phyloP scores from a whole-genome alignment of 2,329 filamentous ascomycete species.

The Trichoderma guizhouense region DNA sequence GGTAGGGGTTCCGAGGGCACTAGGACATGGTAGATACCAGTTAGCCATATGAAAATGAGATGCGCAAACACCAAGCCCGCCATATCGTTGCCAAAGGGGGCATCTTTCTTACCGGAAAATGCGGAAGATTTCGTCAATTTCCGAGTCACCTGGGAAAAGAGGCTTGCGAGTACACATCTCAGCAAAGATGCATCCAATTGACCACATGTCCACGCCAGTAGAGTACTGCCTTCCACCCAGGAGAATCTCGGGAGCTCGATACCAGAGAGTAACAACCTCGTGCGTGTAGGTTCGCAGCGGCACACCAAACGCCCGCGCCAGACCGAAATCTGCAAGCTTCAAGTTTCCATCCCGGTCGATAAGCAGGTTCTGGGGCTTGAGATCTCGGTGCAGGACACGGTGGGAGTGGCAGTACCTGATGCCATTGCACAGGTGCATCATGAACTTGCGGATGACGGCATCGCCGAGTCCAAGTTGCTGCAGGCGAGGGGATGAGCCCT shows the following conservation, averaged over 20 bases:
- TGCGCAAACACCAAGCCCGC: not conserved
- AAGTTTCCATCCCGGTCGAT: conserved; percentile 85
- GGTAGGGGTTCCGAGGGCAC: conserved; percentile 76
- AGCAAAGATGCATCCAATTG: conserved; percentile 88
- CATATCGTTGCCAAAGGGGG: not conserved
- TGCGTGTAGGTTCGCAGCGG: conserved; percentile 89
- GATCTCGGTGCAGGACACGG: conserved; percentile 79
- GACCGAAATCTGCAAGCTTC: conserved; percentile 86
- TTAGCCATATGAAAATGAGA: not conserved
- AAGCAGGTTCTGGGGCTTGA: conserved; percentile 88
- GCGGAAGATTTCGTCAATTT: conserved; percentile 45
- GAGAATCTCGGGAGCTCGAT: conserved; percentile 84
- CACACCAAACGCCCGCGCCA: conserved; percentile 86
- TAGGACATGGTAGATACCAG: conserved; percentile 29
- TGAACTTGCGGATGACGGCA: conserved; percentile 87
- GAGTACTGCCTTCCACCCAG: conserved; percentile 89
- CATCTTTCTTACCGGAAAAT: conserved; percentile 63
- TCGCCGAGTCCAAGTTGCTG: conserved; percentile 70
- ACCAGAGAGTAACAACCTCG: conserved; percentile 94
- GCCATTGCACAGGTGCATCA: conserved; percentile 81
- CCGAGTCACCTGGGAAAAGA: conserved; percentile 86
- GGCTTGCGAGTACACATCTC: conserved; percentile 96
- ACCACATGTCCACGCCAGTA: conserved; percentile 96
- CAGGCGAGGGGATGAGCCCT: conserved; percentile 64
- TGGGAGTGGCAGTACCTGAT: conserved; percentile 87